These are phyloP conservation scores for Linum trigynum DNA, from an alignment of 345 rosid species.

Conservation along the genomic window DNA sequence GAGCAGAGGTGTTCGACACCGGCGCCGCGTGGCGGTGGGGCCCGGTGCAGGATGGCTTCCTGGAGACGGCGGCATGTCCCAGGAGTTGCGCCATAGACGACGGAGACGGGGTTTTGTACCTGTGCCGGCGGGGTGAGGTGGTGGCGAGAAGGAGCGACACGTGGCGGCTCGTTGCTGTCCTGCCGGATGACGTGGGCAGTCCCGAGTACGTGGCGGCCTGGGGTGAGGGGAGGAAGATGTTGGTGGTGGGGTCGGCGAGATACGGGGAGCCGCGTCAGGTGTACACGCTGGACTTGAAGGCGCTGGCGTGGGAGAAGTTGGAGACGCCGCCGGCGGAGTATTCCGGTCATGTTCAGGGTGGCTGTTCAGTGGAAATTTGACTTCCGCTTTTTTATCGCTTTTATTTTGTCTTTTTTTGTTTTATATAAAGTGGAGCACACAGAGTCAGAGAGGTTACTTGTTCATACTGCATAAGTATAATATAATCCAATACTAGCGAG, in stretches of 20 bases:
- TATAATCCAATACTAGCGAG: too few relatives aligned
- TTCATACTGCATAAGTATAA: too few relatives aligned
- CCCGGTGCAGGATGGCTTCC: conserved; percentile 20
- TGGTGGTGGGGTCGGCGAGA: conserved; percentile 47
- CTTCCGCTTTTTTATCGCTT: neutral
- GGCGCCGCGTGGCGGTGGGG: conserved; percentile 40
- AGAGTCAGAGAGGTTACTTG: too few relatives aligned
- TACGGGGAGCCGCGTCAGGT: conserved; percentile 28
- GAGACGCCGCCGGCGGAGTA: conserved; percentile 24
- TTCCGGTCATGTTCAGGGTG: conserved; percentile 53
- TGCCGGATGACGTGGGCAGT: conserved; percentile 45
- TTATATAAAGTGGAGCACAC: too few relatives aligned
- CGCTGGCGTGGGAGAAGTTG: conserved; percentile 35
- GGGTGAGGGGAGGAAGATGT: conserved; percentile 24
- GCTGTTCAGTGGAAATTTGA: conserved; percentile 52
- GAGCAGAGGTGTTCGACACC: conserved; percentile 38
- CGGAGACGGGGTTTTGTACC: conserved; percentile 24
- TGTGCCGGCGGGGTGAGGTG: conserved; percentile 37
- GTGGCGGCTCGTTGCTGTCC: conserved; percentile 38
- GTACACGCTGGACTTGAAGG: conserved; percentile 28
- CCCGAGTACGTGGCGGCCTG: conserved; percentile 29
- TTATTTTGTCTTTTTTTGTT: neutral
- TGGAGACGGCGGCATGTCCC: conserved; percentile 26
- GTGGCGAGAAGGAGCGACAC: conserved; percentile 10
- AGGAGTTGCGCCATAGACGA: conserved; percentile 21